Base-by-base conservation (phyloP, 352 stramenopile genomes). In the Phytopythium vexans region DNA sequence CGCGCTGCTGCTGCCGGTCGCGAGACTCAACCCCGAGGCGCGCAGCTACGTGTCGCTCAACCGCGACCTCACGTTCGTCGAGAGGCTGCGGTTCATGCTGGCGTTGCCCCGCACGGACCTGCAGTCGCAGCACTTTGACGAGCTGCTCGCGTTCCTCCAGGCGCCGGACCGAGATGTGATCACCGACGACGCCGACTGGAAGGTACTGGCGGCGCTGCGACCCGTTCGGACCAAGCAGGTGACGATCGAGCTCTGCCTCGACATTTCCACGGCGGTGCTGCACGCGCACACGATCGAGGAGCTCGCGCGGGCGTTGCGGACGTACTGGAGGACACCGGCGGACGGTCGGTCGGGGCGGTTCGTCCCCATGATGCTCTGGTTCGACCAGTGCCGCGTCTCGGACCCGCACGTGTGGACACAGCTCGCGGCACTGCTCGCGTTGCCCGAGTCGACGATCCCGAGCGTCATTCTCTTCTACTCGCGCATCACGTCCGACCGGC, bases 11-110 rank as follows among this genome's bases (percentile, higher is more conserved):
- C 3, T 16, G 8, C 47, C 47, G 8, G 35, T 52, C 1, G 47
- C 47, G 8, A 15, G 12, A 16, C 47, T 52, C 33, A 41, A 43
- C 34, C 33, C 34, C 12, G 47, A 52, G 15, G 47, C n/a, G 5
- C 47, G 47, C 47, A 52, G 47, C 35, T 52, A 42, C 47, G 47
- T 52, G 33, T 52, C 47, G 35, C 47, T 52, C 47, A 52, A 52
- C 47, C 47, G 47, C 6, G 41, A 36, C 35, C 34, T 52, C 47
- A 43, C 47, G 33, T 52, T 52, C 47, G 35, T 42, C n/a, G 47
- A 52, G 15, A 36, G 42, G 35, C 47, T 52, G 35, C 34, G 47
- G 34, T 52, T 52, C 47, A 52, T 52, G 47, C 47, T 52, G 5
- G 35, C 47, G 47, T 36, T 52, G 35, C 47, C 47, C 3, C 47